Conservation (phyloP, 2,329 filamentous ascomycete species). For the Fusarium bactridioides region DNA sequence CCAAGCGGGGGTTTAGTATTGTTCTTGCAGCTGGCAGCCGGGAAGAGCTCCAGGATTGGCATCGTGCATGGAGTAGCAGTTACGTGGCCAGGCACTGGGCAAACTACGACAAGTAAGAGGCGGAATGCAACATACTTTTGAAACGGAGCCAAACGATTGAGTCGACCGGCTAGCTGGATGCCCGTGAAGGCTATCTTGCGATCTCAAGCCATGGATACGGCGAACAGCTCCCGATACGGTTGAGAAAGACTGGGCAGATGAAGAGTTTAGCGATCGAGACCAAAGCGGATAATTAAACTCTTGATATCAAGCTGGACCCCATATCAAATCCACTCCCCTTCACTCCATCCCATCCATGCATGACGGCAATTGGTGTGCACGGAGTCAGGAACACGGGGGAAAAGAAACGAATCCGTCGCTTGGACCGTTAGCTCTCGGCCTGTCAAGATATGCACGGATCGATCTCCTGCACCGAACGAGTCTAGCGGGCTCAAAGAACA, state of each 20-base stretch:
- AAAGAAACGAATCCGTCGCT: constrained; percentile 16
- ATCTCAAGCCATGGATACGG: constrained; percentile 4
- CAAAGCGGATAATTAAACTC: not conserved
- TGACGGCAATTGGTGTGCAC: constrained; percentile 22
- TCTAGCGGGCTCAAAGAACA: constrained; percentile 40
- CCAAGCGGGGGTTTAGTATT: constrained; percentile 28
- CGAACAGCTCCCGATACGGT: not conserved
- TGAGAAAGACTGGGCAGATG: not conserved
- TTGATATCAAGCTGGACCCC: not conserved
- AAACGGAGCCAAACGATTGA: constrained; percentile 1
- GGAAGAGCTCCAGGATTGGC: constrained; percentile 2
- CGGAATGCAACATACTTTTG: constrained; percentile 10
- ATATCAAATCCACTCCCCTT: not conserved
- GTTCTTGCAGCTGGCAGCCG: constrained; percentile 13
- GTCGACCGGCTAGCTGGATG: constrained; percentile 13
- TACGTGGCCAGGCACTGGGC: not conserved
- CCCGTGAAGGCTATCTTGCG: constrained; percentile 8
- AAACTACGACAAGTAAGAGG: constrained; percentile 4
- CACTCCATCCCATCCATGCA: not conserved
- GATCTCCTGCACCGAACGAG: constrained; percentile 10
- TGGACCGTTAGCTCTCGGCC: constrained; percentile 21
- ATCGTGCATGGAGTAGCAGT: not conserved
- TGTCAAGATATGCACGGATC: constrained; percentile 33
- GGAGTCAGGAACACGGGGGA: constrained; percentile 14
- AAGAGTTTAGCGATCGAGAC: constrained; percentile 9